Evolutionary conservation across 2,329 filamentous ascomycete genomes (phyloP), one percentile per base, ranked within the genome.

Genomic region (Tolypocladium paradoxum): DNA sequence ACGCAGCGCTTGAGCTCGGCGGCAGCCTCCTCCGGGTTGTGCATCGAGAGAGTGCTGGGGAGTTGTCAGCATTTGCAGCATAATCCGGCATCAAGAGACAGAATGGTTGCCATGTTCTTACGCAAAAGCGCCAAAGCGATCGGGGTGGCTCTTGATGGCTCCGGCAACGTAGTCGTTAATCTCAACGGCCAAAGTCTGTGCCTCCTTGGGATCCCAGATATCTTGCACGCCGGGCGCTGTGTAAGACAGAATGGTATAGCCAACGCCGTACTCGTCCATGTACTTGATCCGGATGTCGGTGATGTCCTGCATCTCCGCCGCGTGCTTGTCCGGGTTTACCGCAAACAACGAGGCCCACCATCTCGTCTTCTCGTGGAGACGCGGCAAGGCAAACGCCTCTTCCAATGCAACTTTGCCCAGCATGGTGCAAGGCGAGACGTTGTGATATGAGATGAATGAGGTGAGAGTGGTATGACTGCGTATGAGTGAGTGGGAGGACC

Each of bases 341-440:
- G 79, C 75, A 61, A 84, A 85, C 24, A 84, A 65, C 5, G 70
- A 67, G 1, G 81, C 82, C 80, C 80, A 83, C 79, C 80, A 83
- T 59, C 71, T 69, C 6, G 78, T 81, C 64, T 77, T 77, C 57
- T 83, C 78, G 47, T 76, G 71, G 56, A 83, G 73, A 35, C 79
- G 74, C 46, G 82, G 79, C 7, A 83, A 71, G 55, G 76, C 77
- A 57, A 83, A 84, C 16, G 80, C 79, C 67, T 84, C 81, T 64
- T 84, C 81, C 24, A 84, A 70, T 14, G 77, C 77, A 54, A 84
- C 73, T 57, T 85, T 84, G 55, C 82, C 81, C 14, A 75, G 66
- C 79, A 83, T 83, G 27, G 5, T 64, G 54, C 5, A 24, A 6
- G 24, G 54, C 5, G n/a, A 6, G 24, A 29, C 3, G 37, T 34